These are phyloP conservation scores for Fusarium paranaense DNA, from an alignment of 2,329 filamentous ascomycete genomes.

Conservation along the genomic window DNA sequence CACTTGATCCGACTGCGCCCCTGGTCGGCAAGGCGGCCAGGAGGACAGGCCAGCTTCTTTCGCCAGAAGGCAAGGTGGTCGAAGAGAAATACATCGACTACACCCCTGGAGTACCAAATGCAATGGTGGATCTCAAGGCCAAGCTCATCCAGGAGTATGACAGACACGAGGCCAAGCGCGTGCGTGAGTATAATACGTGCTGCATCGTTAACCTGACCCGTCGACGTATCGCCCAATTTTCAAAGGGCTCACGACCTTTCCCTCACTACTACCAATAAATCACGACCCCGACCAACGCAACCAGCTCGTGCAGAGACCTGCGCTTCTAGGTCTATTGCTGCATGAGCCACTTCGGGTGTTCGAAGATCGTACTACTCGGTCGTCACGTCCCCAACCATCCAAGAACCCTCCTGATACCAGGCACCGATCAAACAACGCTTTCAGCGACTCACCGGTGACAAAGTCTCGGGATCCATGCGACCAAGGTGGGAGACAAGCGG, in stretches of 20 bases:
- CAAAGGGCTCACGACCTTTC: not conserved
- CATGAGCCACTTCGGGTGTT: not conserved
- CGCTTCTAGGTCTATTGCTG: not conserved
- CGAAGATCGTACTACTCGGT: not conserved
- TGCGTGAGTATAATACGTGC: not conserved
- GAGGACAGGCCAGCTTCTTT: not conserved
- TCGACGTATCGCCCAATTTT: not conserved
- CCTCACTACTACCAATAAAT: too few species aligned
- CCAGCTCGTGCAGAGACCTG: not conserved
- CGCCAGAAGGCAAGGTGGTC: not conserved
- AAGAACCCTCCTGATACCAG: not conserved
- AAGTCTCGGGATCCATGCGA: too few species aligned
- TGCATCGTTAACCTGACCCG: not conserved
- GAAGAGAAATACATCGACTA: not conserved
- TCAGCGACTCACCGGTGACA: not conserved
- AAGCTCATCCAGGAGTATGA: not conserved
- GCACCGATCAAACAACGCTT: not conserved
- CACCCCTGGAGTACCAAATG: not conserved
- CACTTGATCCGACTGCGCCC: not conserved
- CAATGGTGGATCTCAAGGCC: not conserved
- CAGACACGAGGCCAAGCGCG: not conserved
- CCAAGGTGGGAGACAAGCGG: not conserved
- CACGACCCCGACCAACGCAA: too few species aligned
- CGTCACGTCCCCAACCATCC: not conserved
- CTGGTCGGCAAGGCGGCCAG: not conserved